These are phyloP conservation scores for Saccharomyces hybrid DNA, from an alignment of 1,139 yeast species.

Conservation along the genomic window DNA sequence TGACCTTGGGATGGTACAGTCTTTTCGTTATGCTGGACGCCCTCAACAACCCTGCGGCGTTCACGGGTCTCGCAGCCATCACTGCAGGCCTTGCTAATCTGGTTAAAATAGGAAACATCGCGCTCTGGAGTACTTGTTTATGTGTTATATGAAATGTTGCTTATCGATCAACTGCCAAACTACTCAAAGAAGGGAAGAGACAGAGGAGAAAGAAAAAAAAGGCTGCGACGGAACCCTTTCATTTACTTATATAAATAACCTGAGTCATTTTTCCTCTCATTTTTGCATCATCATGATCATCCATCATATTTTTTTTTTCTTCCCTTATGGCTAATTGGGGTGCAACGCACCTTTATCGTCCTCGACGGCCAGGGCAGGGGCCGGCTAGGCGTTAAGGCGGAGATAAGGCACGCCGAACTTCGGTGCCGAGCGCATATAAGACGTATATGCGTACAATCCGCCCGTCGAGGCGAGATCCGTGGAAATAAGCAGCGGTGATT, in stretches of 20 bases:
- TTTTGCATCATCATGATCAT: slow-evolving; percentile 1
- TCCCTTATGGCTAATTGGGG: slow-evolving; percentile 1
- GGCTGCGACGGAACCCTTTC: background rate
- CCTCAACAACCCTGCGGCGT: background rate
- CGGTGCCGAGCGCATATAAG: background rate
- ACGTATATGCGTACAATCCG: background rate
- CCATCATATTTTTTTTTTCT: background rate
- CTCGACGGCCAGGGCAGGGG: background rate
- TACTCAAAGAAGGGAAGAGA: background rate
- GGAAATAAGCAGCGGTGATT: too few relatives aligned
- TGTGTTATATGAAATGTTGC: background rate
- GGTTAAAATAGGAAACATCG: background rate
- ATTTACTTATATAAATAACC: background rate
- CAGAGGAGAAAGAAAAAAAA: background rate
- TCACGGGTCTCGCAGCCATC: background rate
- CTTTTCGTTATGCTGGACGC: background rate
- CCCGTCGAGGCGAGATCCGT: too few relatives aligned
- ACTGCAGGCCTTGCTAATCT: background rate
- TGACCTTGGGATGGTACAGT: slow-evolving; percentile 62
- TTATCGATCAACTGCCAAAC: too few relatives aligned
- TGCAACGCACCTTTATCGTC: background rate
- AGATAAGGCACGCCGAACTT: background rate
- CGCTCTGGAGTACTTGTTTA: background rate
- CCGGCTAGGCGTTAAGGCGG: background rate
- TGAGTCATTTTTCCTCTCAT: slow-evolving; percentile 1